Base-by-base conservation (phyloP, 352 stramenopile genomes). In the Pythium oligandrum region DNA sequence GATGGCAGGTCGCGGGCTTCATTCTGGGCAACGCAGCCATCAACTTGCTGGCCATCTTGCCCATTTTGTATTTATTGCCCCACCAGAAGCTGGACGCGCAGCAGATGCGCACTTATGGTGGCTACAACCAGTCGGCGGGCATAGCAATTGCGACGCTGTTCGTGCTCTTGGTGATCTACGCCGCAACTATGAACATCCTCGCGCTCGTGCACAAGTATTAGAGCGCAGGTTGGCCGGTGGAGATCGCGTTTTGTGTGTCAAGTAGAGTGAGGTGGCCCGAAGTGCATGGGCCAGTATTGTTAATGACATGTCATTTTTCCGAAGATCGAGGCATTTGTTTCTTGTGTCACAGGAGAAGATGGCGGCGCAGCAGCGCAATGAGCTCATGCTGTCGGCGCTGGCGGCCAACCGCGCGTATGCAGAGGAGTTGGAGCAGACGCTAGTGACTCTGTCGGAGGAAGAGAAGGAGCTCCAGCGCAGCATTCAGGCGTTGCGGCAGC, bases 401-500 rank as follows among this genome's bases (percentile, higher is more conserved):
- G 58, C 58, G 2, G 58, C 58, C 26, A 87, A 85, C 54, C 64
- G 64, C 47, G 66, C 59, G 48, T 75, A 80, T 30, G 64, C 74
- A 4, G 51, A 47, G 6, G 64, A 89, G 53, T 40, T 87, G 32
- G 60, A 72, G 51, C 53, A 37, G 1, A 55, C 81, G 6, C 45
- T 71, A 4, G 40, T 62, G 11, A 59, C 53, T 8, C 63, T 90
- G 0, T 34, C 38, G 3, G 40, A 64, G 6, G 65, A 85, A 52
- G 79, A 86, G 57, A 43, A 55, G 43, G 61, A 66, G 26, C 35
- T 88, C 11, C 40, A 66, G 34, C 51, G 5, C 54, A 68, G 57
- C 38, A 76, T 73, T 5, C 70, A 85, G 53, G 48, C 61, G 37
- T 66, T 88, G 57, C 71, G 64, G 1, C 77, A 78, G 43, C 58